A percentile compares a stretch with the other conserved stretches of the same genome.
phyloP scores from a whole-genome alignment of 345 rosid species.

The Hibiscus mutabilis region DNA sequence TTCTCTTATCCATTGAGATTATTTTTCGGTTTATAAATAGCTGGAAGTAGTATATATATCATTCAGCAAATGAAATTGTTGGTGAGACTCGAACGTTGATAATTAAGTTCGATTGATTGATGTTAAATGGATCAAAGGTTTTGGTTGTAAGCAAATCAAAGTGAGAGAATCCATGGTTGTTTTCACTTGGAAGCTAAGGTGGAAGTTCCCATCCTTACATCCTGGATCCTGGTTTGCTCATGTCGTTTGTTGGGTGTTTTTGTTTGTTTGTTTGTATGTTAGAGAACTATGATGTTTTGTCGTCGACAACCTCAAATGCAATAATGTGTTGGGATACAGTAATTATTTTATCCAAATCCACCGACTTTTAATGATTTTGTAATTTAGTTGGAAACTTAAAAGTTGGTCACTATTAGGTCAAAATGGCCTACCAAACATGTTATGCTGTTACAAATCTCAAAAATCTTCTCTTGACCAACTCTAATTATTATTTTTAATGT shows the following conservation, averaged over 20 bases:
- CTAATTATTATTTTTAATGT: background rate
- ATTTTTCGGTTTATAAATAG: no score
- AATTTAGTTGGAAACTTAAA: background rate
- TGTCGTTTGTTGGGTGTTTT: background rate
- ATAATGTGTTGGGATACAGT: background rate
- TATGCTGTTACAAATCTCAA: background rate
- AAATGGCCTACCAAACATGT: background rate
- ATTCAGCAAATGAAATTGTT: no score
- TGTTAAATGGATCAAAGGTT: background rate
- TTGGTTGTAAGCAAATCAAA: background rate
- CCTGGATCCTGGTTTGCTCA: background rate
- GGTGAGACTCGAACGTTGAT: no score
- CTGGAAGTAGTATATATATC: no score
- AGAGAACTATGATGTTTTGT: background rate
- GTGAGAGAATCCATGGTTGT: background rate
- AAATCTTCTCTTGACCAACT: background rate
- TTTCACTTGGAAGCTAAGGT: constrained; percentile 5
- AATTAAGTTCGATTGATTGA: background rate
- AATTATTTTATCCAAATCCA: background rate
- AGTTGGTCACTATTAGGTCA: background rate
- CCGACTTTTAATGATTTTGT: background rate
- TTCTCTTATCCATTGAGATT: no score
- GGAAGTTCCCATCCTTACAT: background rate
- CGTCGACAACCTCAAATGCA: background rate
- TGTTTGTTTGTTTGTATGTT: background rate